phyloP scores from a whole-genome alignment of 108 stramenopile genomes.

The Cyclotella atomus region DNA sequence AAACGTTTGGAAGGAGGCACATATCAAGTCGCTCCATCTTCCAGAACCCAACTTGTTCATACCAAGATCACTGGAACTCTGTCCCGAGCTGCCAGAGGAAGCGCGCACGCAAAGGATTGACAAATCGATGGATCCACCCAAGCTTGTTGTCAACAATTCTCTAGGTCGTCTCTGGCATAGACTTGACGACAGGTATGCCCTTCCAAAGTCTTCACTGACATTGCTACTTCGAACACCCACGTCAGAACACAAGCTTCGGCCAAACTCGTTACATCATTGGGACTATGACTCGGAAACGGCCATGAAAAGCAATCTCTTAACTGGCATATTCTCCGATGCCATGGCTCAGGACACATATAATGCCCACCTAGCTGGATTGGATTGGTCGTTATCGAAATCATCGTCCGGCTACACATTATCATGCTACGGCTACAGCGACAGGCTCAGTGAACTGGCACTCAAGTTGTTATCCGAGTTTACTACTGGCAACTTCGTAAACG shows the following conservation, averaged over 20 bases:
- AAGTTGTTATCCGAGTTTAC: constrained; percentile 56
- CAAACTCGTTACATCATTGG: constrained; percentile 43
- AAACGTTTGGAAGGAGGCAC: constrained; percentile 42
- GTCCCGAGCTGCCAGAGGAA: constrained; percentile 74
- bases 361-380: constrained; percentile 76
- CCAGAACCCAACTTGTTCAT: constrained; percentile 80
- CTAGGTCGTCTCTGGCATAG: constrained; percentile 79
- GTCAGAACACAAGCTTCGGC: constrained; percentile 37
- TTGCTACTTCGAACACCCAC: constrained; percentile 70
- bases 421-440: constrained; percentile 82
- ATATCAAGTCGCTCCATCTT: constrained; percentile 46
- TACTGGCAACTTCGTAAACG: constrained; percentile 49
- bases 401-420: constrained; percentile 67
- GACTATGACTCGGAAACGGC: constrained; percentile 52
- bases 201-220: constrained; percentile 72
- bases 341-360: constrained; percentile 87
- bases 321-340: constrained; percentile 67
- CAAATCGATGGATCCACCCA: constrained; percentile 77
- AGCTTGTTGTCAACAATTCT: constrained; percentile 53
- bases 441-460: constrained; percentile 68
- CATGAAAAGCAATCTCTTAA: constrained; percentile 59
- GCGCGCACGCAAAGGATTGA: constrained; percentile 73
- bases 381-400: constrained; percentile 69
- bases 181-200: constrained; percentile 86
- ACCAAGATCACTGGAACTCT: constrained; percentile 73